phyloP scores from a whole-genome alignment of 2,329 filamentous ascomycete species.

The Teratosphaeria nubilosa region DNA sequence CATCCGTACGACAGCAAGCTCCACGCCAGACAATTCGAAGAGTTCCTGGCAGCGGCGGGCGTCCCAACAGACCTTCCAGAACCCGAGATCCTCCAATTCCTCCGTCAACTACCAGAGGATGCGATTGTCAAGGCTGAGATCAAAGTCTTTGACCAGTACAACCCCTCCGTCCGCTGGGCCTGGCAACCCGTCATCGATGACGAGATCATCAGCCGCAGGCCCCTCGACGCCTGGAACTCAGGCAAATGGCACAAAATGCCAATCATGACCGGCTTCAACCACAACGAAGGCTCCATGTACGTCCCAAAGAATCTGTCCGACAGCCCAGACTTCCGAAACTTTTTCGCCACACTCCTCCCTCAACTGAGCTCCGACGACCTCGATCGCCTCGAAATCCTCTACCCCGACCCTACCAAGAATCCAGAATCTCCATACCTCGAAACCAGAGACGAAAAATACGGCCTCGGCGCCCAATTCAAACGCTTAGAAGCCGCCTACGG shows the following conservation, averaged over 20 bases:
- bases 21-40: slow-evolving; percentile 36
- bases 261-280: slow-evolving; percentile 60
- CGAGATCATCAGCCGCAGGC: slow-evolving; percentile 47
- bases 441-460: slow-evolving; percentile 18
- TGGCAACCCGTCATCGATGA: slow-evolving; percentile 63
- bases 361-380: slow-evolving; percentile 44
- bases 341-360: slow-evolving; percentile 55
- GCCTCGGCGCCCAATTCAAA: slow-evolving; percentile 45
- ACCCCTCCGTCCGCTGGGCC: slow-evolving; percentile 41
- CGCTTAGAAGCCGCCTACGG: slow-evolving; percentile 50
- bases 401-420: slow-evolving; percentile 47
- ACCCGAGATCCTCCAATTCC: slow-evolving; percentile 29
- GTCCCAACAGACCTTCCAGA: slow-evolving; percentile 20
- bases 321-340: slow-evolving; percentile 45
- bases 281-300: slow-evolving; percentile 59
- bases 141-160: slow-evolving; percentile 36
- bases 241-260: slow-evolving; percentile 47
- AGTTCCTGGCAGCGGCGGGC: slow-evolving; percentile 29
- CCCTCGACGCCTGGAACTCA: slow-evolving; percentile 49
- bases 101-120: slow-evolving; percentile 30
- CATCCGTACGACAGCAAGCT: slow-evolving; percentile 30
- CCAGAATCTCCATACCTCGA: slow-evolving; percentile 33
- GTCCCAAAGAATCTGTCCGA: slow-evolving; percentile 42
- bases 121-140: slow-evolving; percentile 32
- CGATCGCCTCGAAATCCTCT: slow-evolving; percentile 46